Evolutionary conservation across 2,329 filamentous ascomycete genomes (phyloP).

Genomic region (Cylindrodendrum hubeiense): DNA sequence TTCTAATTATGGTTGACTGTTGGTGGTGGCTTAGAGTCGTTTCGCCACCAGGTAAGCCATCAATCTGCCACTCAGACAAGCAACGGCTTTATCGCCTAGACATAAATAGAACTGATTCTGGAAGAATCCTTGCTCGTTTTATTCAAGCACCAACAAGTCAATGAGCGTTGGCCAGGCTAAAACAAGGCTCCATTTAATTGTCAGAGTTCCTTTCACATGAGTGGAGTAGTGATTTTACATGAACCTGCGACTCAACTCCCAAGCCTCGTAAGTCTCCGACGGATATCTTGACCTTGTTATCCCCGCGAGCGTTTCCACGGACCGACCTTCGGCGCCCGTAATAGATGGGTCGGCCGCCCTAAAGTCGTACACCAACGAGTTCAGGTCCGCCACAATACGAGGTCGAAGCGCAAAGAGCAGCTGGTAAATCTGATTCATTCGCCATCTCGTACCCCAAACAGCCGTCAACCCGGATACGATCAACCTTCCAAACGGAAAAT

Average conservation of each 20-base stretch:
- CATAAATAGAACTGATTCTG: too few relatives aligned
- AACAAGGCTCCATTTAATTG: too few relatives aligned
- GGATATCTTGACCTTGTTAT: conserved; percentile 3
- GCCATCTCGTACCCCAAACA: conserved; percentile 5
- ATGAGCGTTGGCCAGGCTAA: too few relatives aligned
- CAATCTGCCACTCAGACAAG: too few relatives aligned
- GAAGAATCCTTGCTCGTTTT: too few relatives aligned
- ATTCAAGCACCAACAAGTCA: too few relatives aligned
- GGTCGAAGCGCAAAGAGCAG: conserved; percentile 12
- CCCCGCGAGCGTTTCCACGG: background rate
- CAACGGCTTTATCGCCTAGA: too few relatives aligned
- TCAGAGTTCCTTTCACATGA: too few relatives aligned
- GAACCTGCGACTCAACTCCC: background rate
- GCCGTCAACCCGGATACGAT: background rate
- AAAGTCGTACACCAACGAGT: conserved; percentile 8
- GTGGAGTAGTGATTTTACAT: too few relatives aligned
- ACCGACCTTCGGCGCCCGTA: background rate
- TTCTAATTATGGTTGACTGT: too few relatives aligned
- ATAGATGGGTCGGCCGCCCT: background rate
- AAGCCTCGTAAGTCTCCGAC: conserved; percentile 7
- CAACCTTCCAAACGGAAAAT: conserved; percentile 5
- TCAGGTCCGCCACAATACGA: conserved; percentile 8
- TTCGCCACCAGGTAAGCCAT: too few relatives aligned
- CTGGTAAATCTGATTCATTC: conserved; percentile 20
- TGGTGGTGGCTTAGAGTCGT: too few relatives aligned